These are phyloP conservation scores for Rhexocercosporidium sp. DNA, from an alignment of 2,329 filamentous ascomycete genomes.

Conservation along the genomic window DNA sequence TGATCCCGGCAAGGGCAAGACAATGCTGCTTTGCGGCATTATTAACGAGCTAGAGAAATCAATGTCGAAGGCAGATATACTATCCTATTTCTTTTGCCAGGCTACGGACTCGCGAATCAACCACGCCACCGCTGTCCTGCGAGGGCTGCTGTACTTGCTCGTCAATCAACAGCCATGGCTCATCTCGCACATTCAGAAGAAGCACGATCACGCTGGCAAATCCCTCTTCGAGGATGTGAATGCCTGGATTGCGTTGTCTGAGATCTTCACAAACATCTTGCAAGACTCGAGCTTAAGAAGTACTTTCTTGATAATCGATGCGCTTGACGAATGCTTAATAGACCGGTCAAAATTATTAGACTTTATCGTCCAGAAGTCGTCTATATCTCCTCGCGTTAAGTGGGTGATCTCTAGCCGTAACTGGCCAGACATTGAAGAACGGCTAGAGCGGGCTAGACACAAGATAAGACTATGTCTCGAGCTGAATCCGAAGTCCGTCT, in stretches of 20 bases:
- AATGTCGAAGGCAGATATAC: not conserved
- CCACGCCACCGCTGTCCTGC: conserved; percentile 47
- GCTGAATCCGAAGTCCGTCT: conserved; percentile 44
- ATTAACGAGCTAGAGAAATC: conserved; percentile 10
- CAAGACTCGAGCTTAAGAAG: conserved; percentile 40
- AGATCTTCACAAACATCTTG: conserved; percentile 49
- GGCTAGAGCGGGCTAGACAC: conserved; percentile 34
- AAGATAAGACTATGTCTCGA: conserved; percentile 44
- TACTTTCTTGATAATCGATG: conserved; percentile 50
- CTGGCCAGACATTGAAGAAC: conserved; percentile 44
- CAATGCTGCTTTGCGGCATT: conserved; percentile 23
- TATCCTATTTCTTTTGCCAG: conserved; percentile 51
- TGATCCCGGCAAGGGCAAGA: conserved; percentile 20
- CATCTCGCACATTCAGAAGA: conserved; percentile 42
- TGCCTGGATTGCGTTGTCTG: conserved; percentile 44
- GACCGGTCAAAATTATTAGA: conserved; percentile 43
- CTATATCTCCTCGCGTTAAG: conserved; percentile 40
- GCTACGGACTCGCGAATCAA: conserved; percentile 45
- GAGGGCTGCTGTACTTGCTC: conserved; percentile 51
- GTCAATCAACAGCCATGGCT: conserved; percentile 43
- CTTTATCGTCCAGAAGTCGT: conserved; percentile 40
- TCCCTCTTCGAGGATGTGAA: conserved; percentile 48
- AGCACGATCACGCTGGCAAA: conserved; percentile 44
- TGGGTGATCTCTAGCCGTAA: conserved; percentile 54
- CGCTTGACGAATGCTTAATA: conserved; percentile 51